These are phyloP conservation scores for Septoria linicola DNA, from an alignment of 2,329 filamentous ascomycete species.

Conservation along the genomic window DNA sequence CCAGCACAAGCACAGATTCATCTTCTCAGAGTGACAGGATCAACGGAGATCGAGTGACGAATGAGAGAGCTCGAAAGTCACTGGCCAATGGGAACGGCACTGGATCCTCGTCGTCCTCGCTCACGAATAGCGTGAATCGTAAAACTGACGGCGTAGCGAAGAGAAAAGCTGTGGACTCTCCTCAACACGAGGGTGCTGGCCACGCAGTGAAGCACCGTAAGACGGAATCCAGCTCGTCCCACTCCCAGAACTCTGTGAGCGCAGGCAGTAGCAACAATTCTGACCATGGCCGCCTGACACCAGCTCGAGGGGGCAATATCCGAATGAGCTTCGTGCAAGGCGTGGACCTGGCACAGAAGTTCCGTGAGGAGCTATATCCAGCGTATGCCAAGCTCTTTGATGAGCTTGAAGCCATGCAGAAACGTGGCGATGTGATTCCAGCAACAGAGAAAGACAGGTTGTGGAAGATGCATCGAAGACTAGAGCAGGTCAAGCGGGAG, in stretches of 20 bases:
- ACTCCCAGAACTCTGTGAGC: conserved; percentile 30
- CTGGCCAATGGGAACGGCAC: conserved; percentile 43
- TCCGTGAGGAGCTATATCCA: conserved; percentile 57
- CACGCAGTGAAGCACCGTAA: conserved; percentile 35
- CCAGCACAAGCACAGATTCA: conserved; percentile 31
- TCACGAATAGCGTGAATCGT: conserved; percentile 24
- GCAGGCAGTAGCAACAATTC: conserved; percentile 26
- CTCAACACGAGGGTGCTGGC: conserved; percentile 26
- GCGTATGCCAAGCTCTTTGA: conserved; percentile 59
- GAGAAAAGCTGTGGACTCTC: conserved; percentile 46
- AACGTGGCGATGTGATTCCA: conserved; percentile 33
- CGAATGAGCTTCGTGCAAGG: conserved; percentile 40
- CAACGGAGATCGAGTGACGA: conserved; percentile 25
- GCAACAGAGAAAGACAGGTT: conserved; percentile 52
- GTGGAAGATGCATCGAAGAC: conserved; percentile 53
- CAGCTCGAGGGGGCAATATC: neutral
- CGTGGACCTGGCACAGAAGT: conserved; percentile 50
- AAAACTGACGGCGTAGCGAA: conserved; percentile 42
- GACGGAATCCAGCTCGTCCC: conserved; percentile 35
- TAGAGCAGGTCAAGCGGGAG: conserved; percentile 59
- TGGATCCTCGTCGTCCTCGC: conserved; percentile 9
- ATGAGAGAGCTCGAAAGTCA: conserved; percentile 23
- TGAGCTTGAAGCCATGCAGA: conserved; percentile 40
- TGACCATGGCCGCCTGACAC: conserved; percentile 1
- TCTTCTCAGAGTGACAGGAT: conserved; percentile 22